phyloP scores from a whole-genome alignment of 352 stramenopile genomes.

The Globisporangium ultimum region DNA sequence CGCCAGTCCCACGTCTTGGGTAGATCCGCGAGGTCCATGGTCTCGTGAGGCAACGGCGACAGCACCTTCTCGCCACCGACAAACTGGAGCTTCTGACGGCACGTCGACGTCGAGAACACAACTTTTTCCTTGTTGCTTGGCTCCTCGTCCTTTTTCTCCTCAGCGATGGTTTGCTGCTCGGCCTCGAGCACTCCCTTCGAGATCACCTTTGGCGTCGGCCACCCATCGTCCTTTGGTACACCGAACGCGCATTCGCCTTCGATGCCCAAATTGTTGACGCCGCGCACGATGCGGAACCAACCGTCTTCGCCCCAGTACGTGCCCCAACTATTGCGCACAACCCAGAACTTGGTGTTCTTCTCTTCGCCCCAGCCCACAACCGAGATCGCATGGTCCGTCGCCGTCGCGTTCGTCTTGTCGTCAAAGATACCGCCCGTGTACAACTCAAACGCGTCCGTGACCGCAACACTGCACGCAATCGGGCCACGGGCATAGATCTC shows the following conservation, averaged over 20 bases:
- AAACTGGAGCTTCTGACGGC: conserved; percentile 66
- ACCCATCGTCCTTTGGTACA: conserved; percentile 78
- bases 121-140: conserved; percentile 17
- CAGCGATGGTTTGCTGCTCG: background rate
- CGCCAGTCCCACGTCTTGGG: conserved; percentile 94
- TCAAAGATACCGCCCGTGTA: conserved; percentile 95
- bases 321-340: conserved; percentile 95
- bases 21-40: conserved; percentile 74
- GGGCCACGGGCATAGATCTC: conserved; percentile 96
- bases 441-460: conserved; percentile 82
- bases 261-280: conserved; percentile 92
- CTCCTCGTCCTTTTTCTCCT: conserved; percentile 15
- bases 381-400: conserved; percentile 91
- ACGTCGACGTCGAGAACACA: conserved; percentile 25
- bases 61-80: conserved; percentile 62
- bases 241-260: conserved; percentile 93
- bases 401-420: conserved; percentile 78
- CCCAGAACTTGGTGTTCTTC: conserved; percentile 90
- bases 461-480: conserved; percentile 93
- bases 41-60: conserved; percentile 71
- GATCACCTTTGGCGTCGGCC: conserved; percentile 39
- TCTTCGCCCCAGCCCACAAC: conserved; percentile 95
- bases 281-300: conserved; percentile 92
- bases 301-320: conserved; percentile 95
- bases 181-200: conserved; percentile 15